phyloP scores from a whole-genome alignment of 2,329 filamentous ascomycete genomes.

The Colletotrichum sp. region DNA sequence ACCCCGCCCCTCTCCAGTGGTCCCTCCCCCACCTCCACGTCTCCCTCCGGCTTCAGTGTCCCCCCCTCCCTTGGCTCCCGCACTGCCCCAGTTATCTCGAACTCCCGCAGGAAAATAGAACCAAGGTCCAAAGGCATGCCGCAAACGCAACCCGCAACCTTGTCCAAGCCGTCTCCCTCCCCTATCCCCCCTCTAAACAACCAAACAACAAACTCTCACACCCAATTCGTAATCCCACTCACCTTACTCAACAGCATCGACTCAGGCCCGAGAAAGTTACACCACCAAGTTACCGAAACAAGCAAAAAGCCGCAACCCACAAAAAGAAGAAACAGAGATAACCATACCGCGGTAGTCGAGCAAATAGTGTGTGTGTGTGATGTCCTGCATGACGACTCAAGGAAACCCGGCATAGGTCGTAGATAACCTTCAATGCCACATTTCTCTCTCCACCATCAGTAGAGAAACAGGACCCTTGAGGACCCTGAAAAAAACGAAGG shows the following conservation, averaged over 20 bases:
- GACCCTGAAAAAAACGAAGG: background rate
- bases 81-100: background rate
- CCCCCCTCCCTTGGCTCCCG: background rate
- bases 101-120: background rate
- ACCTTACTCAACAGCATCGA: background rate
- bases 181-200: background rate
- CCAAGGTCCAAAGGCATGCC: background rate
- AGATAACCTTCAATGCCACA: background rate
- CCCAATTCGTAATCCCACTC: background rate
- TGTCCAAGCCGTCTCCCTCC: background rate
- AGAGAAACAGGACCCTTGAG: background rate
- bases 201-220: background rate
- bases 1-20: background rate
- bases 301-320: background rate
- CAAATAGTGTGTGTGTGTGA: background rate
- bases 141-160: background rate
- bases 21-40: background rate
- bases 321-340: background rate
- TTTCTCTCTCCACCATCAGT: background rate
- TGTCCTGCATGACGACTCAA: background rate
- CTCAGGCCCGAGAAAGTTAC: background rate
- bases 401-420: background rate
- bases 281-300: background rate
- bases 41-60: background rate
- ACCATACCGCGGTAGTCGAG: background rate